These are phyloP conservation scores for Peronospora belbahrii DNA, from an alignment of 352 stramenopile species.

Conservation along the genomic window DNA sequence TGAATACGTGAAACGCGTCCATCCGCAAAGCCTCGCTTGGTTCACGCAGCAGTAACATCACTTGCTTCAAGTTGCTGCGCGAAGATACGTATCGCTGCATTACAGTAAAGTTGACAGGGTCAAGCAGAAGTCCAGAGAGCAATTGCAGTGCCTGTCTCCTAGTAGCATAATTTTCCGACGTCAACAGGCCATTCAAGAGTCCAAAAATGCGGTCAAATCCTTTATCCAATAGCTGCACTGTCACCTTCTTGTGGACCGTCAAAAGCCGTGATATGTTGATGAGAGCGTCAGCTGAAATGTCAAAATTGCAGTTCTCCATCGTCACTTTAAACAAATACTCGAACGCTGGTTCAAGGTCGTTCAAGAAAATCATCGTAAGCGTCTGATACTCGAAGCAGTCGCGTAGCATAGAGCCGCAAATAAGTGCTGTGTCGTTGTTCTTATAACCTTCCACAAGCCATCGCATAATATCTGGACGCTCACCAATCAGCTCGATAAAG, in stretches of 20 bases:
- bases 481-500: constrained; percentile 52
- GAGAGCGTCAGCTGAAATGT: constrained; percentile 77
- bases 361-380: constrained; percentile 53
- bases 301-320: constrained; percentile 75
- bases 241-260: constrained; percentile 54
- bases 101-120: constrained; percentile 65
- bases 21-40: constrained; percentile 68
- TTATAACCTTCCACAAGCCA: constrained; percentile 71
- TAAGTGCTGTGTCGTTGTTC: constrained; percentile 63
- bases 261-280: constrained; percentile 71
- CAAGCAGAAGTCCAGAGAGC: constrained; percentile 63
- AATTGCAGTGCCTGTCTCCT: constrained; percentile 66
- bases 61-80: constrained; percentile 57
- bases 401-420: constrained; percentile 72
- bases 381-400: constrained; percentile 68
- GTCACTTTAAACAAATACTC: constrained; percentile 61
- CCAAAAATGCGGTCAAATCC: constrained; percentile 67
- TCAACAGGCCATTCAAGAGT: constrained; percentile 52
- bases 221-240: constrained; percentile 37
- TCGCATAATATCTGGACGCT: constrained; percentile 59
- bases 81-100: constrained; percentile 76
- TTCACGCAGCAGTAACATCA: constrained; percentile 72
- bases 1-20: constrained; percentile 84
- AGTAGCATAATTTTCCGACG: constrained; percentile 62
- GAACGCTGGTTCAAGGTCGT: constrained; percentile 53